Evolutionary conservation across 2,329 filamentous ascomycete genomes (phyloP).

Genomic region (Amesomyces nigricolor): DNA sequence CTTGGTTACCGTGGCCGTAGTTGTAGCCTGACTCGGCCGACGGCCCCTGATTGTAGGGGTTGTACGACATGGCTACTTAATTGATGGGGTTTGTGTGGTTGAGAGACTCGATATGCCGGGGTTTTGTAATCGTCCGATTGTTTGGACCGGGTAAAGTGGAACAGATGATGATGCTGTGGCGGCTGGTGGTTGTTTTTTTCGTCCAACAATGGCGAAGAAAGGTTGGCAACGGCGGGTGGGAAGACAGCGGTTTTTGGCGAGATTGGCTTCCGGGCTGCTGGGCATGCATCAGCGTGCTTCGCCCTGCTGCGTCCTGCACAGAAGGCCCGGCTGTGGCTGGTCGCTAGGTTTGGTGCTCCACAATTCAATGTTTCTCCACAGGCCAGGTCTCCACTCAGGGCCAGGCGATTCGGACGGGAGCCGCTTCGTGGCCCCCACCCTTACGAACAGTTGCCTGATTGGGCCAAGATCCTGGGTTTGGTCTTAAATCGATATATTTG

Average conservation of each 20-base stretch:
- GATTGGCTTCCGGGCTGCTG: neutral
- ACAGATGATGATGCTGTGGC: neutral
- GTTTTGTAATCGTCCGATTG: neutral
- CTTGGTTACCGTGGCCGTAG: conserved; percentile 42
- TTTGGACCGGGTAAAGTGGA: neutral
- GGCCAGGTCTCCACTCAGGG: neutral
- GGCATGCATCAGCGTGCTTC: neutral
- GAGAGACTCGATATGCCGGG: neutral
- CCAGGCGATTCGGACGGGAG: neutral
- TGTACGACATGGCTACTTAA: conserved; percentile 46
- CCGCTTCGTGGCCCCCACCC: neutral
- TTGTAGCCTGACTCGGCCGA: conserved; percentile 43
- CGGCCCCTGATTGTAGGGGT: conserved; percentile 56
- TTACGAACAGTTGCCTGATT: neutral
- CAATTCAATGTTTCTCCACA: neutral
- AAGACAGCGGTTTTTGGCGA: conserved; percentile 8
- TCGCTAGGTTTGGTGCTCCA: neutral
- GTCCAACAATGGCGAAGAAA: conserved; percentile 2
- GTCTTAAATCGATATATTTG: neutral
- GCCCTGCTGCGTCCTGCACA: conserved; percentile 4
- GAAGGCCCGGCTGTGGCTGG: conserved; percentile 4
- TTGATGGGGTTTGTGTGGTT: conserved; percentile 5
- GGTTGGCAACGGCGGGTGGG: neutral
- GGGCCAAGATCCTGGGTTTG: neutral
- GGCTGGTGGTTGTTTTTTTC: neutral